Base-by-base conservation (phyloP, 306 rosid genomes). In the Medicago ruthenica region DNA sequence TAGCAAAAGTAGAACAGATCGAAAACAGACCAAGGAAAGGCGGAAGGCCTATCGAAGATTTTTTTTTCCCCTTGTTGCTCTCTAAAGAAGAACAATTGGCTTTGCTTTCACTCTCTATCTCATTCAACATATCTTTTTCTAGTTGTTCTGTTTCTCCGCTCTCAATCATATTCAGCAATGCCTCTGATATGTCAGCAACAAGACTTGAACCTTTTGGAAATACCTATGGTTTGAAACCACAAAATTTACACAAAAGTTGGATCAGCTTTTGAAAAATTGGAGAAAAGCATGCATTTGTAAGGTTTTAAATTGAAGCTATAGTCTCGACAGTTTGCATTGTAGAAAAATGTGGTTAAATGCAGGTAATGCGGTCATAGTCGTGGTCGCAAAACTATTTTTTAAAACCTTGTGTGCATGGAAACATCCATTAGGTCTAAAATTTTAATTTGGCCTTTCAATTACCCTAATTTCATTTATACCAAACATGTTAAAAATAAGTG, bases 11-110 rank as follows among this genome's bases (percentile, higher is more conserved):
- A 14, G 53, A 67, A 63, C 79, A 64, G 2, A 73, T 65, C 14
- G 15, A 64, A 54, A 79, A 63, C 50, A 79, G 53, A 31, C 74
- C 83, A 79, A 41, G 54, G 34, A 73, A 79, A 54, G 83, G 83
- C 3, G 21, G 74, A 65, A 65, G 50, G 14, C 83, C 79, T 27
- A 47, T 73, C 0, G 75, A 17, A 17, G 53, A 8, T 4, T 9
- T 8, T 4, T 31, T 13, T 13, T 72, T 72, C 15, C 36, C 34
- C 24, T 64, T 65, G 37, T 34, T 34, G 53, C 39, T 53, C 9
- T 65, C 53, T 27, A 7, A 6, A 24, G 18, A 13, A 40, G 67
- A 54, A 37, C 83, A 79, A 18, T 2, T 63, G 37, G 9, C 2
- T 21, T 20, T 24, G 7, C 11, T 24, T 53, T 12, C 80, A 27